Percentiles rank a stretch among this genome's conserved stretches.
Conservation (phyloP, 176 grass and related monocot genomes). For the Musa itinerans region DNA sequence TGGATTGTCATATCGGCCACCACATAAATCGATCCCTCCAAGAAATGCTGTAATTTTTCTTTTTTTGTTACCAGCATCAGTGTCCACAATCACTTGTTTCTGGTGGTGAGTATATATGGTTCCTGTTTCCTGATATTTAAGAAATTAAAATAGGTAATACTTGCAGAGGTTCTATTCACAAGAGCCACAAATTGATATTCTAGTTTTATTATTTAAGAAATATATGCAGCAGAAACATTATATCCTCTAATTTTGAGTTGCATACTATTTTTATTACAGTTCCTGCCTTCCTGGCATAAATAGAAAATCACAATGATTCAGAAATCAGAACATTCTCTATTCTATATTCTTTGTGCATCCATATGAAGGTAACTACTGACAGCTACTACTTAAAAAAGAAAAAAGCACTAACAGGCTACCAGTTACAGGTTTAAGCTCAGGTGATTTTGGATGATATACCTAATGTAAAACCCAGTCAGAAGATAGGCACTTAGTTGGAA, state of each 20-base stretch:
- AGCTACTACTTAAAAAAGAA: too few relatives aligned
- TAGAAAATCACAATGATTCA: not conserved
- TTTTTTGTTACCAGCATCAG: slow-evolving; percentile 69
- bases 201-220: not conserved
- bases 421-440: too few relatives aligned
- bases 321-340: not conserved
- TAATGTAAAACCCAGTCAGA: too few relatives aligned
- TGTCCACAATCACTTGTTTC: slow-evolving; percentile 90
- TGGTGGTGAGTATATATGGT: slow-evolving; percentile 98
- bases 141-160: not conserved
- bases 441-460: too few relatives aligned
- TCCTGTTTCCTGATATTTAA: slow-evolving; percentile 69
- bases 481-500: too few relatives aligned
- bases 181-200: not conserved
- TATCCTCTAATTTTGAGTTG: not conserved
- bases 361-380: too few relatives aligned
- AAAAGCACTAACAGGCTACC: too few relatives aligned
- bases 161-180: not conserved
- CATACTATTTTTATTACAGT: too few relatives aligned
- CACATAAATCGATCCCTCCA: slow-evolving; percentile 91
- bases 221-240: not conserved
- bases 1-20: slow-evolving; percentile 82
- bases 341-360: too few relatives aligned
- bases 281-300: too few relatives aligned
- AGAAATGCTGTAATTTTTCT: slow-evolving; percentile 96